A percentile compares a stretch with the other conserved stretches of the same genome.
These are phyloP conservation scores for Dacryopinax spathularia DNA, from an alignment of 768 basidiomycete genomes.

Conservation along the genomic window DNA sequence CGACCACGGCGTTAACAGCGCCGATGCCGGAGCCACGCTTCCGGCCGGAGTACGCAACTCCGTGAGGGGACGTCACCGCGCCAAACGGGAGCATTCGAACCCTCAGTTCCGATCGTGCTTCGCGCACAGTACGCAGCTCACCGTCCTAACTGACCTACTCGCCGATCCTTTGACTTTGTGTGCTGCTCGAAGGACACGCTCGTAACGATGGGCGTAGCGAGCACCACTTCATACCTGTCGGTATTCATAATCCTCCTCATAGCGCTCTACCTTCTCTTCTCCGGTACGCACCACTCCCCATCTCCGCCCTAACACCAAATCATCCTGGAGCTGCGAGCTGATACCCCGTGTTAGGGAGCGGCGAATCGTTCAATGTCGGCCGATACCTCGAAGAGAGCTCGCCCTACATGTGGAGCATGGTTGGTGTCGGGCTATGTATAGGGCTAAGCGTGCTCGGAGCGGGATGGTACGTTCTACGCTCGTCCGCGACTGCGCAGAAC, in stretches of 20 bases:
- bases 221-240: not conserved
- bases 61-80: too few species aligned
- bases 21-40: not conserved
- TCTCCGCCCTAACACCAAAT: not conserved
- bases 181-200: too few species aligned
- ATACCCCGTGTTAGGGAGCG: constrained; percentile 41
- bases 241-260: constrained; percentile 32
- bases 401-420: constrained; percentile 83
- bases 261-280: constrained; percentile 79
- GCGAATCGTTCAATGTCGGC: constrained; percentile 87
- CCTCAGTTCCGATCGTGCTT: too few species aligned
- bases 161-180: too few species aligned
- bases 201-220: not conserved
- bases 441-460: constrained; percentile 89
- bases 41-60: too few species aligned
- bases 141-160: too few species aligned
- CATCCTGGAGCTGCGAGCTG: constrained; percentile 2
- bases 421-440: constrained; percentile 83
- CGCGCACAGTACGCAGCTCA: too few species aligned
- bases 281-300: constrained; percentile 39
- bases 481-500: not conserved
- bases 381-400: constrained; percentile 86
- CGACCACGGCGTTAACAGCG: not conserved
- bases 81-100: not conserved
- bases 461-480: constrained; percentile 58